Evolutionary conservation across 768 basidiomycete species (phyloP), one percentile per base, ranked within the genome.

Genomic region (Harrya chromipes): DNA sequence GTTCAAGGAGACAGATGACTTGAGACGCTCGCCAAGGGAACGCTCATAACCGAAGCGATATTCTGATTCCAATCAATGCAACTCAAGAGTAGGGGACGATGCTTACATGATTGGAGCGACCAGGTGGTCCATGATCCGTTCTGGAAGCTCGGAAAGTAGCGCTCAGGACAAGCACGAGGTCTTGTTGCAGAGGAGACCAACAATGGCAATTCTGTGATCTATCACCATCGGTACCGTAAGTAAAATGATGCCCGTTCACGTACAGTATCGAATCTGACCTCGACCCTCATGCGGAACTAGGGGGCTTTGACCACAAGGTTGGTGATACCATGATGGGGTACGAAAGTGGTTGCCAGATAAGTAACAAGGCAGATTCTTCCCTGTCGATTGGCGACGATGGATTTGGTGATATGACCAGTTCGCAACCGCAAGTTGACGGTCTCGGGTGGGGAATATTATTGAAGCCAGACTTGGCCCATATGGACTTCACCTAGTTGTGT

Each of bases 151-250:
- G 53, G 62, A 59, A 63, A 60, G 57, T 60, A 54, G 33, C 33
- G 33, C 33, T 33, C 33, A 20, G 42, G 57, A 21, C 43, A 26
- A 26, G 43, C 61, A 62, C 61, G 60, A 53, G 62, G 52, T 48
- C 31, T 24, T 29, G 49, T 53, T 47, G 47, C 52, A 52, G 37
- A 26, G 11, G 40, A 44, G 35, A 17, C 52, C 58, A 49, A 49
- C 53, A 58, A 62, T 46, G 52, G 61, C 14, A 63, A 62, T 24
- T 37, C 35, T 53, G 19, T 54, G 61, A 63, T 63, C 51, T 43
- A 58, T 59, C 50, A 52, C 52, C 57, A 60, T 63, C 62, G 62
- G 62, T 63, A 63, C 62, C 62, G 62, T 63, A 65, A 63, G 12
- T 57, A 41, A 40, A 65, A 62, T 63, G 62, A 63, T 63, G 62